phyloP scores from a whole-genome alignment of 129 eudicot species.

The Flaveria brownii region DNA sequence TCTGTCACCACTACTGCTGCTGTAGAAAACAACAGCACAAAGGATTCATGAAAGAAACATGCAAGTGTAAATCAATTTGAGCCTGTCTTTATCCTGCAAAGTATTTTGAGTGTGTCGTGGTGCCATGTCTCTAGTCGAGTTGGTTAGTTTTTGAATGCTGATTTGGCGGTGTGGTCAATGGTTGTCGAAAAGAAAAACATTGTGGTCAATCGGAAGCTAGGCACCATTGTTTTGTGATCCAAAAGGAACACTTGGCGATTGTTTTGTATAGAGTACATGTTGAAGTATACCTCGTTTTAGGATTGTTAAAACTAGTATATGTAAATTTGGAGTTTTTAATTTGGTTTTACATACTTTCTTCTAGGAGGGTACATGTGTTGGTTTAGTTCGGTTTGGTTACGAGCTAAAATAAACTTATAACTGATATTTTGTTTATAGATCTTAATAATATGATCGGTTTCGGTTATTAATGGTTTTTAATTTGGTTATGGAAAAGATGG shows the following conservation, averaged over 20 bases:
- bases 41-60: conserved; percentile 35
- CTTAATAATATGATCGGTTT: too few relatives aligned
- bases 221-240: conserved; percentile 45
- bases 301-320: conserved; percentile 23
- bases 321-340: conserved; percentile 26
- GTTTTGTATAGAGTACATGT: conserved; percentile 43
- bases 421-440: too few relatives aligned
- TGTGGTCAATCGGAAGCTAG: conserved; percentile 13
- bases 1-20: conserved; percentile 24
- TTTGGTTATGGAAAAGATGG: too few relatives aligned
- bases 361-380: too few relatives aligned
- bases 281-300: conserved; percentile 20
- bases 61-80: conserved; percentile 24
- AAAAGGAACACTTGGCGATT: conserved; percentile 44
- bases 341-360: neutral
- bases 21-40: conserved; percentile 45
- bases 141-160: conserved; percentile 35
- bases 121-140: conserved; percentile 27
- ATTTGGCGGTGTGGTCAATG: conserved; percentile 13
- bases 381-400: too few relatives aligned
- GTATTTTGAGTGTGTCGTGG: neutral
- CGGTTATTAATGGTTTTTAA: too few relatives aligned
- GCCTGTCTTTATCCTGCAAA: conserved; percentile 23
- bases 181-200: conserved; percentile 16
- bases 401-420: too few relatives aligned